Percentiles rank a stretch among this genome's conserved stretches.
phyloP scores from a whole-genome alignment of 768 basidiomycete species.

The Rhodotorula taiwanensis region DNA sequence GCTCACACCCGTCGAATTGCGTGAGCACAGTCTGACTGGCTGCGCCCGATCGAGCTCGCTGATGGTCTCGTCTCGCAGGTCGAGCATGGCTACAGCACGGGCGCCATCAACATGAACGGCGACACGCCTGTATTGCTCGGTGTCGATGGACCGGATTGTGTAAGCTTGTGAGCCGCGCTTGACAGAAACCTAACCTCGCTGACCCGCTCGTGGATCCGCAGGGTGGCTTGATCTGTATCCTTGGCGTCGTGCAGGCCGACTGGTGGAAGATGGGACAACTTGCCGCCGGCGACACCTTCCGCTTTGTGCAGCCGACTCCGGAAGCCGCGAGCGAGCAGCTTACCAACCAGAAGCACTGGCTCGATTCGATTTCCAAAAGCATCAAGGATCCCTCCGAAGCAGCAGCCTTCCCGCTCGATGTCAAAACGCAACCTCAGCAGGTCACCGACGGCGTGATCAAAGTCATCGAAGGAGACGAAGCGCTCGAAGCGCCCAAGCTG shows the following conservation, averaged over 20 bases:
- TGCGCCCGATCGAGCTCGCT: no score
- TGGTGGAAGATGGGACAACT: conserved; percentile 68
- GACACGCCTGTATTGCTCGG: conserved; percentile 64
- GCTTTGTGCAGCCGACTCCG: conserved; percentile 54
- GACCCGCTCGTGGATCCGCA: no score
- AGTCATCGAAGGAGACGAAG: conserved; percentile 35
- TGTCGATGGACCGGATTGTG: conserved; percentile 60
- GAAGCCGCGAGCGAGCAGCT: conserved; percentile 45
- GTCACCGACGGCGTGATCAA: conserved; percentile 47
- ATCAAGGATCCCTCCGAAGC: not conserved
- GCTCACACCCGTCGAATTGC: conserved; percentile 63
- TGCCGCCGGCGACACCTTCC: conserved; percentile 54
- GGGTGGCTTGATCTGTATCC: conserved; percentile 51
- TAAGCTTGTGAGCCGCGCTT: conserved; percentile 33
- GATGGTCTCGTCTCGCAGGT: conserved; percentile 35
- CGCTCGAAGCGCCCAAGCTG: conserved; percentile 41
- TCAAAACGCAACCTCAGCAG: conserved; percentile 34
- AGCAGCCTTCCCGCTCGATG: conserved; percentile 32
- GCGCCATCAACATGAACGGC: conserved; percentile 59
- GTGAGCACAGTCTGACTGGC: conserved; percentile 42
- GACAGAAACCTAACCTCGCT: no score
- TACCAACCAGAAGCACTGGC: conserved; percentile 43
- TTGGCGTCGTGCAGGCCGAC: conserved; percentile 12
- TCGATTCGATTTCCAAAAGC: conserved; percentile 34
- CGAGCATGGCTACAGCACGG: conserved; percentile 48